Conservation (phyloP, 2,329 filamentous ascomycete species). For the Daldinia eschscholtzii region DNA sequence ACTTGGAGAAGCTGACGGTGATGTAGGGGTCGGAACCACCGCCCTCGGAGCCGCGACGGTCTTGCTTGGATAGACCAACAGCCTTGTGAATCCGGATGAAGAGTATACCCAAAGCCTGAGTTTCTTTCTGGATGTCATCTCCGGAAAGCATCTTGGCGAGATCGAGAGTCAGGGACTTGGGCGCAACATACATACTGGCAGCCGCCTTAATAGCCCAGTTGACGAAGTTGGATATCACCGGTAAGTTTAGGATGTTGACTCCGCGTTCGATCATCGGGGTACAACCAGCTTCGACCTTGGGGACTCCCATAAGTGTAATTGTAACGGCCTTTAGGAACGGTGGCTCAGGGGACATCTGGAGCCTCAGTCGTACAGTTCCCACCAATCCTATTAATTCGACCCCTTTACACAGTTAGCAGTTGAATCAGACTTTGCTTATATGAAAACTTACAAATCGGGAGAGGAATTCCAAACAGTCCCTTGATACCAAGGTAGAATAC, state of each 20-base stretch:
- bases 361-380: conserved; percentile 83
- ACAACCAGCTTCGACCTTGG: conserved; percentile 89
- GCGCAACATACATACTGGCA: conserved; percentile 90
- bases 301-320: conserved; percentile 93
- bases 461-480: conserved; percentile 87
- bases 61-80: conserved; percentile 89
- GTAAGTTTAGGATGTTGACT: conserved; percentile 90
- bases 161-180: conserved; percentile 93
- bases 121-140: conserved; percentile 92
- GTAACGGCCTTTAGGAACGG: conserved; percentile 93
- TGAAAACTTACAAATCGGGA: conserved; percentile 75
- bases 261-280: conserved; percentile 92
- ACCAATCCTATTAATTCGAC: conserved; percentile 93
- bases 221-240: conserved; percentile 94
- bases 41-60: conserved; percentile 81
- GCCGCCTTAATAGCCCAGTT: conserved; percentile 93
- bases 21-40: conserved; percentile 97
- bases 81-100: conserved; percentile 94
- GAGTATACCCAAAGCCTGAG: conserved; percentile 85
- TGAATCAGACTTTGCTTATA: conserved; percentile 13
- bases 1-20: conserved; percentile 94
- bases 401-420: conserved; percentile 54
- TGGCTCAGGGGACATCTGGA: conserved; percentile 89
- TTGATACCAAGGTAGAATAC: conserved; percentile 94
- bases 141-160: conserved; percentile 91